Conservation (phyloP, 257 asterid species). For the Avicennia marina region DNA sequence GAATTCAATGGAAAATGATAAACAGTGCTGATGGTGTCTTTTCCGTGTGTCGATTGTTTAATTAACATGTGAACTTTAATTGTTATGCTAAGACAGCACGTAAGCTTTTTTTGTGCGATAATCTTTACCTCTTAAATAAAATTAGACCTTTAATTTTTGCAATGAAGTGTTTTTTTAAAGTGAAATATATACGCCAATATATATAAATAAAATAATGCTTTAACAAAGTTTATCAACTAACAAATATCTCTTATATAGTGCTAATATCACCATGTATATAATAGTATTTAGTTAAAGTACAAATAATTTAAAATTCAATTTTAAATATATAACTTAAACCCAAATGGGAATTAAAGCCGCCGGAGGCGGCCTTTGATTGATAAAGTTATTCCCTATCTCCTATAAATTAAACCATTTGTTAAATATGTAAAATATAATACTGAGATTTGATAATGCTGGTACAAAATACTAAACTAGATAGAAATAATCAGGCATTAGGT, state of each 20-base stretch:
- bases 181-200: neutral
- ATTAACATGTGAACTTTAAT: too few species aligned
- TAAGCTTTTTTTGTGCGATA: too few species aligned
- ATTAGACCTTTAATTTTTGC: too few species aligned
- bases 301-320: slow-evolving; percentile 8
- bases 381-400: neutral
- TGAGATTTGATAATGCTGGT: slow-evolving; percentile 4
- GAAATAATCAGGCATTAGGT: slow-evolving; percentile 9
- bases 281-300: slow-evolving; percentile 19
- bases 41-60: too few species aligned
- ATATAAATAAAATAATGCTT: slow-evolving; percentile 15
- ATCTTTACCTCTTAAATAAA: too few species aligned
- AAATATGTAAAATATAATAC: neutral
- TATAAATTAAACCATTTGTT: neutral
- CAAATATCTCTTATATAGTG: slow-evolving; percentile 26
- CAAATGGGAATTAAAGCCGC: slow-evolving; percentile 51
- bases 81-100: too few species aligned
- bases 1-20: too few species aligned
- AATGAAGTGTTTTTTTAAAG: neutral
- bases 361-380: slow-evolving; percentile 17
- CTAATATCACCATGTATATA: slow-evolving; percentile 25
- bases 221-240: slow-evolving; percentile 11
- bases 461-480: neutral
- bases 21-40: too few species aligned
- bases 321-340: slow-evolving; percentile 14